phyloP scores from a whole-genome alignment of 1,284 basidiomycete species.

The Heterobasidion annosum region DNA sequence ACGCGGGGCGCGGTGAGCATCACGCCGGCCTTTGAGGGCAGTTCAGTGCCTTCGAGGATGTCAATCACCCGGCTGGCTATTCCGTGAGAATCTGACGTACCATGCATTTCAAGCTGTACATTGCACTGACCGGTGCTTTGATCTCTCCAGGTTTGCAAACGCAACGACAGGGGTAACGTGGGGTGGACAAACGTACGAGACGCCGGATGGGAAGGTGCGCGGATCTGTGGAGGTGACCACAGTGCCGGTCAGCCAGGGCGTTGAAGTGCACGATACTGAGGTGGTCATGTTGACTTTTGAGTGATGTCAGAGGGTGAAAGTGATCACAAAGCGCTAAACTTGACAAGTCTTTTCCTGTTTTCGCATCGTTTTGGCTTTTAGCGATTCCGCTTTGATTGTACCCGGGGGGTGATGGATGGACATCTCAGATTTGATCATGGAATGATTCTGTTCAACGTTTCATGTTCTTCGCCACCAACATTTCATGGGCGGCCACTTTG shows the following conservation, averaged over 20 bases:
- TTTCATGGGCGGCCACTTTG: no score
- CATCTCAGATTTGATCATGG: no score
- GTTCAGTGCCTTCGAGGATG: slow-evolving; percentile 16
- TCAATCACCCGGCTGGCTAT: slow-evolving; percentile 37
- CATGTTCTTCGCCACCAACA: no score
- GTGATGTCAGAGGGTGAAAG: not conserved
- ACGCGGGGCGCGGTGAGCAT: slow-evolving; percentile 34
- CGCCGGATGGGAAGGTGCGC: slow-evolving; percentile 33
- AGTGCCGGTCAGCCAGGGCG: slow-evolving; percentile 27
- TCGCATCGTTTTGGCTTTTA: no score
- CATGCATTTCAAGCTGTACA: slow-evolving; percentile 8
- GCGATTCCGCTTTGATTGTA: no score
- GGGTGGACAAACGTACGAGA: slow-evolving; percentile 62
- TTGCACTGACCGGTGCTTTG: not conserved
- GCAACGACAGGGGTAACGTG: slow-evolving; percentile 46
- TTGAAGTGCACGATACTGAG: slow-evolving; percentile 49
- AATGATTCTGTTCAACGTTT: no score
- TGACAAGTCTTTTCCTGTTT: no score
- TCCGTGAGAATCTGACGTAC: slow-evolving; percentile 22
- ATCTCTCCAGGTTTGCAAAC: slow-evolving; percentile 37
- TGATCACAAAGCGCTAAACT: not conserved
- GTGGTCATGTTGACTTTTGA: slow-evolving; percentile 35
- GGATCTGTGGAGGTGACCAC: slow-evolving; percentile 29
- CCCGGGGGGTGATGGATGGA: no score
- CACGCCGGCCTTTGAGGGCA: slow-evolving; percentile 25